Base-by-base conservation (phyloP, 345 rosid species). In the Citrus mangshanensis region DNA sequence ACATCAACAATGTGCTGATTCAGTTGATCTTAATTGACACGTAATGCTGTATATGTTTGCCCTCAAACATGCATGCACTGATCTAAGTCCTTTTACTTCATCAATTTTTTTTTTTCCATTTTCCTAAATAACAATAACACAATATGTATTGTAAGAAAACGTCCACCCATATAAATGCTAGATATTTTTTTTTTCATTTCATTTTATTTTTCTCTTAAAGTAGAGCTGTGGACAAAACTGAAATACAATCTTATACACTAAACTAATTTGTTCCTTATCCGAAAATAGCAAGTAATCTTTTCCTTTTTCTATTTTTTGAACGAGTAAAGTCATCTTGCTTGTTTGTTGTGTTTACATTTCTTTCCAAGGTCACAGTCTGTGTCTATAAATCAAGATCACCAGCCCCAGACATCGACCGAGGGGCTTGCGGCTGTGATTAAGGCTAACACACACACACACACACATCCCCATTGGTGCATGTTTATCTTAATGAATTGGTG, bases 221-320 rank as follows among this genome's bases (percentile, higher is more conserved):
- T 46, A 13, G 18, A 12, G 5, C 1, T 4, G 18, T 46, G 18
- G 51, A 46, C 16, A 3, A 46, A 46, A 13, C 51, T 46, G 18
- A 46, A 46, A 51, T 19, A 38, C 35, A 58, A 4, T 34, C 35
- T 49, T 1, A 37, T 19, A 28, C 1, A 62, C 40, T 62, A 69
- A 74, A 35, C 38, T 66, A 32, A 4, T 24, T 35, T 61, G 81
- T 73, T 73, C 78, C 84, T 80, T 80, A 78, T 80, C 85, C 83
- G 51, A 68, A 68, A 55, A 72, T 37, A 42, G 7, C 5, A 63
- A 73, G 68, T 40, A 55, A 24, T 69, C 64, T 68, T 56, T 61
- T 75, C 10, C 51, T 46, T 19, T 66, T 81, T 65, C 16, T 24
- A n/a, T n/a, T 49, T 28, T 22, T 34, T 72, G 56, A 78, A 68